A percentile compares a stretch with the other conserved stretches of the same genome.
phyloP scores from a whole-genome alignment of 2,329 filamentous ascomycete species.

The Lasiodiplodia gonubiensis region DNA sequence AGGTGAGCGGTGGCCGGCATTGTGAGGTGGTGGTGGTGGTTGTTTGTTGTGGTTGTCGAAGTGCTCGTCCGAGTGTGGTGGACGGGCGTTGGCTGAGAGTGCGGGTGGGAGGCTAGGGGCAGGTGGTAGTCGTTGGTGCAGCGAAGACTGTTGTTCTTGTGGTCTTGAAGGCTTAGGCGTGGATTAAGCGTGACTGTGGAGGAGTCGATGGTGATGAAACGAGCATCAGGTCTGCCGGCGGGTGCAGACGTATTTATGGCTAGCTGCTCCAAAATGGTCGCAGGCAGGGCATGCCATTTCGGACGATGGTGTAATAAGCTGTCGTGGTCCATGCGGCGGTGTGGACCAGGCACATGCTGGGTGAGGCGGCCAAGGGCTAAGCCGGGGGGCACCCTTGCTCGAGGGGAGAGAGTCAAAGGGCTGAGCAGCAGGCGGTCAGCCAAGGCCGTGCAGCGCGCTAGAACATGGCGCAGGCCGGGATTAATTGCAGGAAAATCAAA shows the following conservation, averaged over 20 bases:
- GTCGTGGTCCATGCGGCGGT: slow-evolving; percentile 47
- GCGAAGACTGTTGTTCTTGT: slow-evolving; percentile 20
- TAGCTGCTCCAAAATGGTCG: slow-evolving; percentile 40
- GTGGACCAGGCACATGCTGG: slow-evolving; percentile 47
- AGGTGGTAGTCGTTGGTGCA: slow-evolving; percentile 23
- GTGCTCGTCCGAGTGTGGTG: not conserved
- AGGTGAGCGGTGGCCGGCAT: slow-evolving; percentile 50
- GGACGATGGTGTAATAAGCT: slow-evolving; percentile 48
- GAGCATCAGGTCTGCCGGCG: slow-evolving; percentile 35
- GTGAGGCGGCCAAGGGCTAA: slow-evolving; percentile 45
- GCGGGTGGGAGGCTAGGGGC: slow-evolving; percentile 27
- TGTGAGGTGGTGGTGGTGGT: slow-evolving; percentile 35
- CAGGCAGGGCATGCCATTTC: slow-evolving; percentile 48
- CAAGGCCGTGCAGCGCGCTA: slow-evolving; percentile 28
- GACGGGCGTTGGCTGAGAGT: slow-evolving; percentile 17
- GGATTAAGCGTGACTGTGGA: slow-evolving; percentile 30
- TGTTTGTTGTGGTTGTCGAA: slow-evolving; percentile 9
- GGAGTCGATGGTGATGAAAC: slow-evolving; percentile 41
- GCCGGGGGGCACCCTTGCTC: slow-evolving; percentile 30
- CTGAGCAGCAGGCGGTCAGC: slow-evolving; percentile 27
- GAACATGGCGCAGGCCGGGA: slow-evolving; percentile 40
- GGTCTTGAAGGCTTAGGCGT: not conserved
- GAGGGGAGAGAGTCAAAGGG: slow-evolving; percentile 28
- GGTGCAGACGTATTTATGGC: slow-evolving; percentile 49
- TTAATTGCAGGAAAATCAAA: slow-evolving; percentile 38